Percentiles rank a stretch among this genome's conserved stretches.
Conservation (phyloP, 2,329 filamentous ascomycete genomes). For the Colletotrichum tofieldiae region DNA sequence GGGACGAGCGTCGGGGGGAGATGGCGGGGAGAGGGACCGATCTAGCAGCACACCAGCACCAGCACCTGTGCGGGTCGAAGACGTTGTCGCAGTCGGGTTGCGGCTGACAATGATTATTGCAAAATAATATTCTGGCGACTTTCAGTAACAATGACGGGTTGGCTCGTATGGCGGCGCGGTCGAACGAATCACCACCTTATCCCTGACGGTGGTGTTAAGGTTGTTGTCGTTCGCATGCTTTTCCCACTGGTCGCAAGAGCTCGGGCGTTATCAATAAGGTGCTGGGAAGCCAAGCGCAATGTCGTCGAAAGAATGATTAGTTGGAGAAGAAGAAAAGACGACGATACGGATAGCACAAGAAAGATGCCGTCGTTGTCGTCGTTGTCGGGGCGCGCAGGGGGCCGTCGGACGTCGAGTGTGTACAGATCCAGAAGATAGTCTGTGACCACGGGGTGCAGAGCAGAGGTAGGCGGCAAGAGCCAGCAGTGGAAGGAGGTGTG, state of each 20-base stretch:
- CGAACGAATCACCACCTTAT: conserved; percentile 42
- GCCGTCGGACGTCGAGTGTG: conserved; percentile 20
- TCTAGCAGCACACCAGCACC: conserved; percentile 12
- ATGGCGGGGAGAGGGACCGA: conserved; percentile 30
- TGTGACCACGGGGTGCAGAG: conserved; percentile 7
- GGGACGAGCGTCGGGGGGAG: conserved; percentile 21
- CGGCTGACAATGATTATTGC: not conserved
- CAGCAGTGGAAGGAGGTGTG: not conserved
- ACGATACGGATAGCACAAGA: conserved; percentile 2
- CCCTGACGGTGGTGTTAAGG: conserved; percentile 34
- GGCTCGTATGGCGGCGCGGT: conserved; percentile 11
- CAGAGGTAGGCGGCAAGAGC: conserved; percentile 8
- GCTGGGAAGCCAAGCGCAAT: conserved; percentile 11
- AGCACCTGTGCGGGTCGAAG: conserved; percentile 22
- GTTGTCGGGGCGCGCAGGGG: not conserved
- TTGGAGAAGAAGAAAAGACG: conserved; percentile 7
- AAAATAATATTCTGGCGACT: conserved; percentile 3
- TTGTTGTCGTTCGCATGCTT: conserved; percentile 39
- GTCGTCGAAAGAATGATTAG: conserved; percentile 18
- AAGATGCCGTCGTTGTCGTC: not conserved
- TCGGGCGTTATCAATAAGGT: conserved; percentile 9
- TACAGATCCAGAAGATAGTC: conserved; percentile 13
- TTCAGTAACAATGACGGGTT: conserved; percentile 3
- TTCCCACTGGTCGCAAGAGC: conserved; percentile 29
- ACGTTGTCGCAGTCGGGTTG: not conserved